These are phyloP conservation scores for Arthrocladium fulminans DNA, from an alignment of 2,329 filamentous ascomycete genomes.

Conservation along the genomic window DNA sequence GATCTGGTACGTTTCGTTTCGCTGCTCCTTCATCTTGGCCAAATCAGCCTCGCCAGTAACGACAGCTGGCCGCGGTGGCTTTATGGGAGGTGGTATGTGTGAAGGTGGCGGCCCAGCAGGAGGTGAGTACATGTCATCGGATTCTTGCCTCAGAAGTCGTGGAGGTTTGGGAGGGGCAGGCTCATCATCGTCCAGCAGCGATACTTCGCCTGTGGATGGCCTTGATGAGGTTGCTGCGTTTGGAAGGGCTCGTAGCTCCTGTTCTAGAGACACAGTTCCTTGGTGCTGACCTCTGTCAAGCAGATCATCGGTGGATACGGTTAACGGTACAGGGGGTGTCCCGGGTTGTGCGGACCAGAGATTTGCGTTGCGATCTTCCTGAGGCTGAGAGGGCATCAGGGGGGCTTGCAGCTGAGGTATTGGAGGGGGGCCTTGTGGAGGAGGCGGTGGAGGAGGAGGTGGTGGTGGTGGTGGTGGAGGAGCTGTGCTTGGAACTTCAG, in stretches of 20 bases:
- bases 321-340: conserved; percentile 12
- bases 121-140: conserved; percentile 7
- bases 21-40: conserved; percentile 35
- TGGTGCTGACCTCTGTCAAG: conserved; percentile 14
- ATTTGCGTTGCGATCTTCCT: conserved; percentile 13
- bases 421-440: conserved; percentile 1
- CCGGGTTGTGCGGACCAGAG: conserved; percentile 16
- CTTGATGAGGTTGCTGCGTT: neutral
- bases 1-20: conserved; percentile 78
- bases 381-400: conserved; percentile 2
- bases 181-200: conserved; percentile 19
- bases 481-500: neutral
- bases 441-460: conserved; percentile 4
- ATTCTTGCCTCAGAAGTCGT: conserved; percentile 9
- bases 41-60: conserved; percentile 26
- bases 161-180: conserved; percentile 13
- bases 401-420: conserved; percentile 6
- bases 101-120: conserved; percentile 9
- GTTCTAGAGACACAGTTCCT: conserved; percentile 1
- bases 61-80: conserved; percentile 17
- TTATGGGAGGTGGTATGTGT: conserved; percentile 14
- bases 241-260: neutral
- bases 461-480: conserved; percentile 8
- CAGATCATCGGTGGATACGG: conserved; percentile 16
- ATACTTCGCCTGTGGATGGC: conserved; percentile 10